Evolutionary conservation across 2,329 filamentous ascomycete species (phyloP).

Genomic region (Daldinia eschscholtzii): DNA sequence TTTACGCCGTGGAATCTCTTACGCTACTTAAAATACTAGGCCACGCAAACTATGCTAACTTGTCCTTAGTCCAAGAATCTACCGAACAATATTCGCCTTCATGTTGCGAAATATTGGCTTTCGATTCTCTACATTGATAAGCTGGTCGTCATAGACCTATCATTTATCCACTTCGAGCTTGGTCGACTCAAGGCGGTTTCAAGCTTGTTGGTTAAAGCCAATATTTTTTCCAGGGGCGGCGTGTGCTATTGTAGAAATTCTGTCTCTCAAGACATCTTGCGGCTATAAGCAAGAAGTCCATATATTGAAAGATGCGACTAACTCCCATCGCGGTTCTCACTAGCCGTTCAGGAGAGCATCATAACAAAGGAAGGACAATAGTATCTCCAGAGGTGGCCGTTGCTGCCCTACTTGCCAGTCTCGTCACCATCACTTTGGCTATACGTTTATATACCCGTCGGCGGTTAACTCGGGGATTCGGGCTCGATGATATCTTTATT

Average conservation of each 20-base stretch:
- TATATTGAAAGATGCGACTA: constrained; percentile 45
- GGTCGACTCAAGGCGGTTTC: constrained; percentile 1
- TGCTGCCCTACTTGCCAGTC: constrained; percentile 45
- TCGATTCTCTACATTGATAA: constrained; percentile 6
- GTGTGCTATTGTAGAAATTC: constrained; percentile 11
- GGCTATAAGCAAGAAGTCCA: constrained; percentile 9
- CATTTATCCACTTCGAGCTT: constrained; percentile 5
- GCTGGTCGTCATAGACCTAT: constrained; percentile 17
- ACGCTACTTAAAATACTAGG: neutral
- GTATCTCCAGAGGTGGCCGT: constrained; percentile 50
- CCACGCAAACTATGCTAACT: neutral
- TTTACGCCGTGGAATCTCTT: constrained; percentile 14
- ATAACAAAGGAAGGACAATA: constrained; percentile 51
- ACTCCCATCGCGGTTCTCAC: constrained; percentile 43
- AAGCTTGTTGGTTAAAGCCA: constrained; percentile 14
- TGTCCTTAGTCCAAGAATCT: neutral
- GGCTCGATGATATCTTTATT: constrained; percentile 56
- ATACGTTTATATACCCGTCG: constrained; percentile 55
- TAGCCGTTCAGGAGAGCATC: constrained; percentile 53
- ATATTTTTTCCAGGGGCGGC: neutral
- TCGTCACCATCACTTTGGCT: constrained; percentile 51
- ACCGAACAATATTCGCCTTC: neutral
- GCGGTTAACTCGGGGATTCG: constrained; percentile 53
- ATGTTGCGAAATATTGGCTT: constrained; percentile 11
- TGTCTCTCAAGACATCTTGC: neutral